Evolutionary conservation across 2,329 filamentous ascomycete species (phyloP), one percentile per base, ranked within the genome.

Genomic region (Aspergillus eucalypticola): DNA sequence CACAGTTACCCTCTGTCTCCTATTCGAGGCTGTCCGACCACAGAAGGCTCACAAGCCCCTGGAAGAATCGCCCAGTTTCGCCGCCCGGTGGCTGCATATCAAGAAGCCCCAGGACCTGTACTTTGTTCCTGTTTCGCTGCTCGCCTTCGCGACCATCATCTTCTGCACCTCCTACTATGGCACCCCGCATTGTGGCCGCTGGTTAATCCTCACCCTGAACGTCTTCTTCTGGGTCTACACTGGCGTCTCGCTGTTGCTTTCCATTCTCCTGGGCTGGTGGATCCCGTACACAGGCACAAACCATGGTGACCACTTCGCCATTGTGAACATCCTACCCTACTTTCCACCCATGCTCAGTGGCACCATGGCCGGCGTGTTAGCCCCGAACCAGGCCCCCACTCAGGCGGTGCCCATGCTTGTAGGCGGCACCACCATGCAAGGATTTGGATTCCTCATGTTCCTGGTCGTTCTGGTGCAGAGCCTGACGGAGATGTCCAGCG

Each of bases 161-260:
- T 86, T 87, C 5, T 83, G 84, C 64, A 86, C 85, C 0, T 82
- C 89, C 50, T 76, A 81, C 3, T 91, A 90, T 66, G 86, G 83
- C 8, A 83, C 88, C 4, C 82, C 84, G 0, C 74, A 78, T 1
- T 76, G 81, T 35, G 85, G 87, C 0, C 69, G 75, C 0, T 84
- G 84, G 71, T 80, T 90, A 1, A 75, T 83, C 2, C 82, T 81
- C 70, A 82, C 81, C 0, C 80, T 90, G 1, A 80, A 86, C 50
- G 77, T 86, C 0, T 76, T 83, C 1, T 92, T 90, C 72, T 92
- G 89, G 88, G 76, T 81, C 1, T 92, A 92, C 68, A 79, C 86
- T 5, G 75, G 79, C 0, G 83, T 86, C 15, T 56, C 66, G 3
- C 44, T 51, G 5, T 17, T 61, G 29, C 19, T 65, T 56, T 54